Conservation (phyloP, 805 yeast species). For the Candida ascalaphidarum region DNA sequence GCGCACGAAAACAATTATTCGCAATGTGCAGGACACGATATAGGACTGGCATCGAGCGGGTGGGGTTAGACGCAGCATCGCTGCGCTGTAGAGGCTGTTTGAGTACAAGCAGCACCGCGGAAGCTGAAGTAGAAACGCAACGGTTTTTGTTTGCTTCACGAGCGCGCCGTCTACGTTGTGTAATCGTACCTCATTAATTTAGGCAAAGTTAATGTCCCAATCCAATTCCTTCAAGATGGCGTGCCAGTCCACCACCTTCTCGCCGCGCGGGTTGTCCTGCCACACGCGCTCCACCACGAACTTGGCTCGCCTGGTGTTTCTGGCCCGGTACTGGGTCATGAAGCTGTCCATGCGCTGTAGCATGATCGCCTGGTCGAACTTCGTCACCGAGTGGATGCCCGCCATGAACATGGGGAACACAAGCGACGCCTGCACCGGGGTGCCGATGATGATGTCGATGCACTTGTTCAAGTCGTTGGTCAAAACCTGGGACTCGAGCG, state of each 20-base stretch:
- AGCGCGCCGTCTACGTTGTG: too few relatives aligned
- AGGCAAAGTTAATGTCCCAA: conserved; percentile 78
- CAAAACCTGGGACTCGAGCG: conserved; percentile 55
- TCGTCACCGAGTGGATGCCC: conserved; percentile 56
- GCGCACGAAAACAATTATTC: too few relatives aligned
- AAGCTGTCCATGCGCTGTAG: conserved; percentile 43
- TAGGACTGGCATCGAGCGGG: too few relatives aligned
- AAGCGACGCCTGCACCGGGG: conserved; percentile 62
- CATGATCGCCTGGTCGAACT: conserved; percentile 46
- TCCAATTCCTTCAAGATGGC: conserved; percentile 54
- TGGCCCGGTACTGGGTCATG: conserved; percentile 57
- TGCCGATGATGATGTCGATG: conserved; percentile 52
- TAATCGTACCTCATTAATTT: too few relatives aligned
- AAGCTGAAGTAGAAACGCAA: too few relatives aligned
- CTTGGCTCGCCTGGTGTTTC: conserved; percentile 45
- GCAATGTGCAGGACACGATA: too few relatives aligned
- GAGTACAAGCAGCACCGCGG: too few relatives aligned
- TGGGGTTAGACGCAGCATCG: too few relatives aligned
- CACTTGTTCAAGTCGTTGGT: conserved; percentile 45
- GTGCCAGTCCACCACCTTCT: conserved; percentile 65
- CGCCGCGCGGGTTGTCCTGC: conserved; percentile 42
- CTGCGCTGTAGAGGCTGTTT: too few relatives aligned
- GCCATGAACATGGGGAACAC: conserved; percentile 76
- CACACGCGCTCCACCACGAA: conserved; percentile 40
- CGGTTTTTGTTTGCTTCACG: too few relatives aligned